Base-by-base conservation (phyloP, 1,284 basidiomycete genomes). In the Rhodotorula sp. region DNA sequence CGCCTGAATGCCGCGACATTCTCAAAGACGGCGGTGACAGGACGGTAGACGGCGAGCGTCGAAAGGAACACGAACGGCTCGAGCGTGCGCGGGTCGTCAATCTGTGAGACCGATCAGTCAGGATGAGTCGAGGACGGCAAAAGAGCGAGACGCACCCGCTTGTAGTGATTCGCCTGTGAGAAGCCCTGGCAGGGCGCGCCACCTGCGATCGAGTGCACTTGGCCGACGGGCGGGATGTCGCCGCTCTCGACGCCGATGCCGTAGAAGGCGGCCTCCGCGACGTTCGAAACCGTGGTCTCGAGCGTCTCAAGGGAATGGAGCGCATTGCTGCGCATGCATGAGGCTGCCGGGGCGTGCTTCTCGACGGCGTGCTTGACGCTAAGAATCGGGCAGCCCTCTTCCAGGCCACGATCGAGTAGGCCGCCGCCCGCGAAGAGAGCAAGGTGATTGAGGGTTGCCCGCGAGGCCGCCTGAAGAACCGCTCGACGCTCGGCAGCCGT, bases 121-220 rank as follows among this genome's bases (percentile, higher is more conserved):
- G 22, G 9, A 13, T 10, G 4, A 34, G 40, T 59, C 5, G 3
- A 15, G 2, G 4, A 8, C 28, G 40, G 13, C 24, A 48, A 9
- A 26, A 13, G 37, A 26, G 37, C 9, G 16, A 16, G 28, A 15
- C 51, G 22, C 8, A 54, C 59, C 30, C 46, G 47, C 47, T 60
- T 48, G 54, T 58, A 56, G 15, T 60, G 65, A 44, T 67, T 67
- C 26, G 30, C 52, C 6, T n/a, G 22, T 3, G 40, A 18, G 40
- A 57, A 64, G 8, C 55, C 62, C 28, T 64, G 67, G 9, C 67
- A 68, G 2, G 67, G 67, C 20, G 62, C 50, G 1, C 67, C 67
- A 20, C 62, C 67, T 1, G 47, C 20, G 24, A 61, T 34, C 1
- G 20, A 51, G 18, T 31, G n/a, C 9, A 59, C 22, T 4, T 9